Percentiles rank a stretch among this genome's conserved stretches.
Evolutionary conservation across 2,329 filamentous ascomycete species (phyloP).

Genomic region (Aspergillus pseudoglaucus): DNA sequence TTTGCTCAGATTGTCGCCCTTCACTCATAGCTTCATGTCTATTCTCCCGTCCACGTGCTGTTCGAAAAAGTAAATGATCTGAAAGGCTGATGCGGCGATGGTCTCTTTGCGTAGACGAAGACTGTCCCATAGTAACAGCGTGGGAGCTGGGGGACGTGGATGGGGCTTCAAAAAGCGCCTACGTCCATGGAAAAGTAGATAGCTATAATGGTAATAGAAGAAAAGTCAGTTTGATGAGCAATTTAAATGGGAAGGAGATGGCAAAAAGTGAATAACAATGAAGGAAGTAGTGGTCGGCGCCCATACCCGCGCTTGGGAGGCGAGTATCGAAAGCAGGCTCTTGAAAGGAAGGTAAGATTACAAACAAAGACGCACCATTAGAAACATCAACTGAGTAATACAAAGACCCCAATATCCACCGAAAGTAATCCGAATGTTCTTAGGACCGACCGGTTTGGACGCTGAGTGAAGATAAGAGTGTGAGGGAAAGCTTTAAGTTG

Average conservation of each 20-base stretch:
- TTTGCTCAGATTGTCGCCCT: constrained; percentile 21
- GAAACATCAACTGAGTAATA: not conserved
- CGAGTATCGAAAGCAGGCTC: not conserved
- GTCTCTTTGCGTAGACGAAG: constrained; percentile 36
- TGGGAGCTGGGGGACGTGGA: constrained; percentile 10
- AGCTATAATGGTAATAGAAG: constrained; percentile 11
- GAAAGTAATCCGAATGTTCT: not conserved
- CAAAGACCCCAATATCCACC: not conserved
- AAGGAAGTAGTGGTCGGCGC: not conserved
- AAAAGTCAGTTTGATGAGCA: not conserved
- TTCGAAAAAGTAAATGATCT: constrained; percentile 15
- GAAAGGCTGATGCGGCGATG: constrained; percentile 21
- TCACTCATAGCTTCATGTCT: constrained; percentile 33
- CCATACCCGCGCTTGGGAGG: not conserved
- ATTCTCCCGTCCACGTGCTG: constrained; percentile 15
- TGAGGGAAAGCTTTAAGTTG: not conserved
- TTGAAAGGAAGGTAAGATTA: not conserved
- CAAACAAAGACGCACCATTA: not conserved
- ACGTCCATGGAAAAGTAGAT: constrained; percentile 25
- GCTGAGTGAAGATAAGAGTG: not conserved
- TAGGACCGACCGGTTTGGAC: not conserved
- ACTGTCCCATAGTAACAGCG: constrained; percentile 38
- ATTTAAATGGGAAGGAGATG: not conserved
- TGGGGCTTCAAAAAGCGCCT: constrained; percentile 19
- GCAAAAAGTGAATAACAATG: not conserved